Evolutionary conservation across 805 yeast genomes (phyloP), one percentile per base, ranked within the genome.

Genomic region (Debaryomyces hansenii): DNA sequence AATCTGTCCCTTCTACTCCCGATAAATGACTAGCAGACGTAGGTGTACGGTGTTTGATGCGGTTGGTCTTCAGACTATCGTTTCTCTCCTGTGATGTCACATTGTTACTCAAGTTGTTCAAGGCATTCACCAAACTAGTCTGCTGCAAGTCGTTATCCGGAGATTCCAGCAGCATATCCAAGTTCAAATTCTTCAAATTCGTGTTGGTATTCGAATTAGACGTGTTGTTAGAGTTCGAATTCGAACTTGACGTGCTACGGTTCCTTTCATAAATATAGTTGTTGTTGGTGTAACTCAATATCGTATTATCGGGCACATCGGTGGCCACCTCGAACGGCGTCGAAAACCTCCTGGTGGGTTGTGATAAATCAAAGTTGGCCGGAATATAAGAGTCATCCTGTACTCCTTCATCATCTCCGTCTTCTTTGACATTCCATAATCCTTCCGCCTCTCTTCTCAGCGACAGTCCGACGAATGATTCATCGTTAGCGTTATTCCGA

Each of bases 291-390:
- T 59, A 59, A 37, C 42, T 46, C 33, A 51, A 49, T 11, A 51
- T 50, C 40, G 49, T 49, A 18, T 46, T 46, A 18, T 40, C 42
- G 32, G 42, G 47, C 4, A 45, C 24, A 7, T 45, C 46, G 21
- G 16, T 28, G 2, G 40, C 41, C 20, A 16, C 24, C 34, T 47
- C 37, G 2, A 43, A 45, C 2, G 67, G 66, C 9, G 59, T 44
- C 7, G 74, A 70, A 47, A 55, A 64, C 33, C 72, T 57, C 33
- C 78, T 50, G 4, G 66, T 58, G 7, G 76, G 72, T 48, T 70
- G 66, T 5, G 67, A 56, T 11, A 78, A 58, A 51, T 78, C 82
- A 56, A 71, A 78, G 7, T 64, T 62, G 2, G 83, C 83, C 0
- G 83, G 83, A 21, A 58, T 50, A 50, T 76, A 76, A 29, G 52